Evolutionary conservation across 2,329 filamentous ascomycete genomes (phyloP).

Genomic region (Epichloe bromicola): DNA sequence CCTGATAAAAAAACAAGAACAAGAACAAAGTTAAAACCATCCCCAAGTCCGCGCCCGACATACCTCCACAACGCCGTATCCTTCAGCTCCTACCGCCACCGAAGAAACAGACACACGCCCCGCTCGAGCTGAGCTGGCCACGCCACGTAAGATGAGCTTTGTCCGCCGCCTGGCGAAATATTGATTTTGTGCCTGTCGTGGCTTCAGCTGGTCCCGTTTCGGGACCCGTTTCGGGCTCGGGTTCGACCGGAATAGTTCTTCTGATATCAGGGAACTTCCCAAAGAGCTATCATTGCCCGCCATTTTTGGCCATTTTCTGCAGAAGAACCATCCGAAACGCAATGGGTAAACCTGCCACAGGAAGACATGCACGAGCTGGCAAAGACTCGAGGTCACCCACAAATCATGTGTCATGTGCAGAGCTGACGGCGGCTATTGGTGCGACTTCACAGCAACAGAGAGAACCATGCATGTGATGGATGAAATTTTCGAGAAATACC

Average conservation of each 20-base stretch:
- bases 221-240: not conserved
- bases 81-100: conserved; percentile 3
- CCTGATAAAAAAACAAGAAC: not conserved
- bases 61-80: conserved; percentile 11
- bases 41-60: conserved; percentile 9
- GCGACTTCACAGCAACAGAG: conserved; percentile 6
- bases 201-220: not conserved
- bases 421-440: conserved; percentile 11
- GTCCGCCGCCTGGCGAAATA: conserved; percentile 8
- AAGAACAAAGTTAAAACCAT: not conserved
- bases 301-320: conserved; percentile 8
- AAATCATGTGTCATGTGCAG: conserved; percentile 12
- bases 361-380: too few species aligned
- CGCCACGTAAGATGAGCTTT: conserved; percentile 7
- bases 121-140: conserved; percentile 10
- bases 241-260: not conserved
- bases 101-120: conserved; percentile 6
- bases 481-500: conserved; percentile 7
- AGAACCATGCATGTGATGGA: conserved; percentile 7
- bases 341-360: too few species aligned
- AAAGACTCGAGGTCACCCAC: conserved; percentile 1
- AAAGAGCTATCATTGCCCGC: not conserved
- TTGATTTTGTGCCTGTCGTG: conserved; percentile 8
- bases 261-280: not conserved
- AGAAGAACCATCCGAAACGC: conserved; percentile 3